Evolutionary conservation across 2,329 filamentous ascomycete species (phyloP).

Genomic region (Dactylellina cionopaga): DNA sequence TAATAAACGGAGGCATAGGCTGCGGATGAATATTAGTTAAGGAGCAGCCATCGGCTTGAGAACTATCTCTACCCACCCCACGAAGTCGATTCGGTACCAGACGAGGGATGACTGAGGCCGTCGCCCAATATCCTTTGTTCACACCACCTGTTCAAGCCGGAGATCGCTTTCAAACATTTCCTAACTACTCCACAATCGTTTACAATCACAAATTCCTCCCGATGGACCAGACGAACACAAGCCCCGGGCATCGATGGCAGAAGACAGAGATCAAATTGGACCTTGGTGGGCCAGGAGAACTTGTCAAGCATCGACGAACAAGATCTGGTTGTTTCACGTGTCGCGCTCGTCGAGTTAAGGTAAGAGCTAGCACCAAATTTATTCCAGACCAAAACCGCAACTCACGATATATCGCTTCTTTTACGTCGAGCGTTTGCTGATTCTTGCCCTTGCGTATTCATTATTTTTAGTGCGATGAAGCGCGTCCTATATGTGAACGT

Average conservation of each 20-base stretch:
- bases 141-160: constrained; percentile 16
- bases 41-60: not conserved
- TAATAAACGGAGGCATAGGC: not conserved
- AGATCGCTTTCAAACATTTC: constrained; percentile 24
- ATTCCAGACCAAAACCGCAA: not conserved
- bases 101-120: constrained; percentile 40
- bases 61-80: not conserved
- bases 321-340: constrained; percentile 95
- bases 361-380: constrained; percentile 58
- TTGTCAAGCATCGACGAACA: constrained; percentile 91
- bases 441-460: not conserved
- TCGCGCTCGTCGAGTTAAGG: constrained; percentile 84
- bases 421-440: not conserved
- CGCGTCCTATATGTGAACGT: constrained; percentile 84
- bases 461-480: constrained; percentile 81
- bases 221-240: constrained; percentile 30
- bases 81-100: not conserved
- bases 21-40: not conserved
- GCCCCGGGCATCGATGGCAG: constrained; percentile 35
- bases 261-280: constrained; percentile 47
- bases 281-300: constrained; percentile 64
- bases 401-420: not conserved
- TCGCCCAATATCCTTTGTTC: constrained; percentile 23
- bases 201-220: constrained; percentile 25
- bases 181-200: constrained; percentile 31